A percentile compares a stretch with the other conserved stretches of the same genome.
Evolutionary conservation across 2,329 filamentous ascomycete species (phyloP).

Genomic region (Phaeosphaeriaceae sp.): DNA sequence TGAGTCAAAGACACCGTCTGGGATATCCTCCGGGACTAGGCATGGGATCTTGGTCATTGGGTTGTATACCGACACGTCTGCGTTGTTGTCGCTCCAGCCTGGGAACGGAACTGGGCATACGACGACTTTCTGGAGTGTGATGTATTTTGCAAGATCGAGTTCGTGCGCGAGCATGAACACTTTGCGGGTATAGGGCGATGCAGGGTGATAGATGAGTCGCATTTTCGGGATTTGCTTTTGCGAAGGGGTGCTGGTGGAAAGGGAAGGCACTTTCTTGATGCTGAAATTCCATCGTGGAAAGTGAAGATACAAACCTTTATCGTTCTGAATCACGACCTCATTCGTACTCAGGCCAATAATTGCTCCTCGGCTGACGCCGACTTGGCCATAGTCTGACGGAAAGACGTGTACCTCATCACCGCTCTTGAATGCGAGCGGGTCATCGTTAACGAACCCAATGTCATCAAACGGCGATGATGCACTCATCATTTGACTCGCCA

Average conservation of each 20-base stretch:
- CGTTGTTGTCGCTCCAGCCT: conserved; percentile 42
- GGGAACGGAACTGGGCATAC: conserved; percentile 35
- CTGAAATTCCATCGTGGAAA: conserved; percentile 51
- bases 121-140: conserved; percentile 38
- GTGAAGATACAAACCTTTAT: conserved; percentile 38
- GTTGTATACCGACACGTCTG: conserved; percentile 32
- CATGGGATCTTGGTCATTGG: conserved; percentile 42
- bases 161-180: conserved; percentile 40
- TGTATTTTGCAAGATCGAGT: conserved; percentile 27
- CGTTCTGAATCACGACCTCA: conserved; percentile 39
- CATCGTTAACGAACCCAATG: conserved; percentile 56
- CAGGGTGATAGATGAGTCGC: conserved; percentile 40
- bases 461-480: conserved; percentile 50
- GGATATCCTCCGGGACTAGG: conserved; percentile 30
- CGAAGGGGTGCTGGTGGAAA: not conserved
- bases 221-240: conserved; percentile 21
- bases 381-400: conserved; percentile 41
- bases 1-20: conserved; percentile 39
- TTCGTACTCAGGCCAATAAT: conserved; percentile 34
- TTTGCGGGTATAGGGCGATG: conserved; percentile 36
- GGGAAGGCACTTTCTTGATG: conserved; percentile 21
- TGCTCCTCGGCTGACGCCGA: conserved; percentile 34
- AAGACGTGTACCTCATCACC: conserved; percentile 61
- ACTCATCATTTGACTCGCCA: conserved; percentile 56
- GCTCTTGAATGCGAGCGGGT: conserved; percentile 61